A percentile compares a stretch with the other conserved stretches of the same genome.
These are phyloP conservation scores for Candida albicans DNA, from an alignment of 1,139 yeast species.

Conservation along the genomic window DNA sequence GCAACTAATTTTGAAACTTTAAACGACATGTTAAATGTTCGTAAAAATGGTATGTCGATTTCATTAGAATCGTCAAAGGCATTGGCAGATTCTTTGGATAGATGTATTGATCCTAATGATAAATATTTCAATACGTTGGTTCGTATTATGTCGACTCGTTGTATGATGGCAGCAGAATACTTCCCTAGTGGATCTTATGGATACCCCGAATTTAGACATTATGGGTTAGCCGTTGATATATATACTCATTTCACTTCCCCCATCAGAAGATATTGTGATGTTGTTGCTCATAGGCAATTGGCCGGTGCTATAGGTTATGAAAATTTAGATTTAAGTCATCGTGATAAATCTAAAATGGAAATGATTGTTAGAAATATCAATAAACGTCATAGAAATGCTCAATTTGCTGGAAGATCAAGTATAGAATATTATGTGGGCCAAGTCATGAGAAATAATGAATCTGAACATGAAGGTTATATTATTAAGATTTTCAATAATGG, in stretches of 20 bases:
- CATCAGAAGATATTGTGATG: constrained; percentile 96
- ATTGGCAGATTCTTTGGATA: constrained; percentile 89
- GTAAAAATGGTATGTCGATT: constrained; percentile 71
- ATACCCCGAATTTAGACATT: constrained; percentile 92
- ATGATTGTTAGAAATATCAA: constrained; percentile 85
- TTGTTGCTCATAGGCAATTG: constrained; percentile 93
- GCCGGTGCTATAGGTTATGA: constrained; percentile 98
- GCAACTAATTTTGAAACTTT: constrained; percentile 85
- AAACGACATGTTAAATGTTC: constrained; percentile 84
- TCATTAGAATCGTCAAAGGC: constrained; percentile 87
- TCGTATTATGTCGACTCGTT: constrained; percentile 96
- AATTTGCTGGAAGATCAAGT: constrained; percentile 97
- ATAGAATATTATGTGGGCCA: constrained; percentile 98
- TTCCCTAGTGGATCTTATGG: constrained; percentile 92
- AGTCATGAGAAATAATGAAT: constrained; percentile 80
- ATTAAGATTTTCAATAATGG: constrained; percentile 94
- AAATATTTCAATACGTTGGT: constrained; percentile 91
- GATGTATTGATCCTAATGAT: constrained; percentile 78
- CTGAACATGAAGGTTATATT: constrained; percentile 83
- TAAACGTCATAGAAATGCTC: constrained; percentile 95
- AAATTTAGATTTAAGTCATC: constrained; percentile 72
- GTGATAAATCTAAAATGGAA: constrained; percentile 91
- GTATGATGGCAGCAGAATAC: constrained; percentile 99
- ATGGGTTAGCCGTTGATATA: constrained; percentile 95
- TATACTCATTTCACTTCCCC: constrained; percentile 99